These are phyloP conservation scores for Diaporthe eres DNA, from an alignment of 2,329 filamentous ascomycete species.

Conservation along the genomic window DNA sequence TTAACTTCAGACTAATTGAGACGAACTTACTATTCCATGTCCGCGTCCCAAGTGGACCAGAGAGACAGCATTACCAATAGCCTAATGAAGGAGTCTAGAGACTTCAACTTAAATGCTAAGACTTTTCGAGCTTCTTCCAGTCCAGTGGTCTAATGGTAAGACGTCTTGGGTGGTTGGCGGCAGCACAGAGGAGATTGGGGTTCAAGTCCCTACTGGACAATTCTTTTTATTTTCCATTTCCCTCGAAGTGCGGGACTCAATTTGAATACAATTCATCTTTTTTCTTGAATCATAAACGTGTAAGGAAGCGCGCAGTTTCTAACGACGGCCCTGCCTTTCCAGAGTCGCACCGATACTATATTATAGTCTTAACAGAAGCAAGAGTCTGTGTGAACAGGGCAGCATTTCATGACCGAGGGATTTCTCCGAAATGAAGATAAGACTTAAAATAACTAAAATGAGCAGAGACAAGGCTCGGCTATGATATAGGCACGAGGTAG, in stretches of 20 bases:
- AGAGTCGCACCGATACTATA: too few relatives aligned
- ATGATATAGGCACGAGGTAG: background rate
- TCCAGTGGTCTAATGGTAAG: background rate
- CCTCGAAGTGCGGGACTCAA: background rate
- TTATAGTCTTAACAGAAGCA: background rate
- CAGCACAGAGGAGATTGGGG: slow-evolving; percentile 6
- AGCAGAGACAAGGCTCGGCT: background rate
- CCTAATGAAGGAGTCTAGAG: background rate
- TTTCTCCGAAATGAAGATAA: background rate
- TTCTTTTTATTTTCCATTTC: background rate
- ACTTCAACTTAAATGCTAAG: background rate
- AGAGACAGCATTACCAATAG: too few relatives aligned
- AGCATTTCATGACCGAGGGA: too few relatives aligned
- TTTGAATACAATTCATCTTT: background rate
- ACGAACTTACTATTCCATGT: background rate
- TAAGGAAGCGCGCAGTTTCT: background rate
- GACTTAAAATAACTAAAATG: background rate
- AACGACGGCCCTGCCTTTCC: background rate
- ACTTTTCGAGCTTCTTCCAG: background rate
- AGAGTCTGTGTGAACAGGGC: background rate
- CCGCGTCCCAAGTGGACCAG: background rate
- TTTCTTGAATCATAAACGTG: background rate
- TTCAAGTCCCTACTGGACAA: background rate
- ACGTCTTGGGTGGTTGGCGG: background rate
- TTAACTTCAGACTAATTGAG: background rate